phyloP scores from a whole-genome alignment of 768 basidiomycete genomes.

The Tylopilus felleus region DNA sequence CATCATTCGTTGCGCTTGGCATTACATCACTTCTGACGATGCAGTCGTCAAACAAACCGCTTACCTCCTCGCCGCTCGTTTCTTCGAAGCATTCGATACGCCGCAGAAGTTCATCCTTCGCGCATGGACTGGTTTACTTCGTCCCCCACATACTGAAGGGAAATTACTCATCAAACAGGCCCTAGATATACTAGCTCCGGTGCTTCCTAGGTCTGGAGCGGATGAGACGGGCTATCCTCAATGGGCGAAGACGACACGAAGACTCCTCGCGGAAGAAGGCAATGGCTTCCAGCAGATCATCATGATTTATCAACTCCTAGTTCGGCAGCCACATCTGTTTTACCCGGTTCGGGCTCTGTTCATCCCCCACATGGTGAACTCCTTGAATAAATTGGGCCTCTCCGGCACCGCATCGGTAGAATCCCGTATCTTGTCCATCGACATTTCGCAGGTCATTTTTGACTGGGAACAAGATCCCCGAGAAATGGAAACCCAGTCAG shows the following conservation, averaged over 20 bases:
- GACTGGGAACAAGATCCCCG: conserved; percentile 81
- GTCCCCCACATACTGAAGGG: conserved; percentile 74
- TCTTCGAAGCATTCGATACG: conserved; percentile 85
- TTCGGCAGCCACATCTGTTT: conserved; percentile 87
- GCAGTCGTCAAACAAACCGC: conserved; percentile 90
- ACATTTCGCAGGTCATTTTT: conserved; percentile 88
- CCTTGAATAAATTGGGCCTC: conserved; percentile 85
- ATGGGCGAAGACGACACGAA: conserved; percentile 87
- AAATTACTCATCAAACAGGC: conserved; percentile 79
- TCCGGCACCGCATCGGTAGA: conserved; percentile 67
- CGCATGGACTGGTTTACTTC: conserved; percentile 88
- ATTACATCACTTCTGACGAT: conserved; percentile 82
- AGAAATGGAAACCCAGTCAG: conserved; percentile 23
- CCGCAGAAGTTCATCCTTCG: conserved; percentile 88
- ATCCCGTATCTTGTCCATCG: conserved; percentile 82
- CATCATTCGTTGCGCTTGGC: conserved; percentile 92
- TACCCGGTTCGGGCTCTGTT: conserved; percentile 91
- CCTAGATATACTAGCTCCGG: conserved; percentile 80
- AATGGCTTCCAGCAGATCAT: conserved; percentile 64
- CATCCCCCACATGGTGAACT: conserved; percentile 90
- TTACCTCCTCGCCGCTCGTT: conserved; percentile 85
- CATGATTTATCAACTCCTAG: conserved; percentile 87
- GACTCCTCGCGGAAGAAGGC: conserved; percentile 86
- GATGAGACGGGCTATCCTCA: conserved; percentile 58
- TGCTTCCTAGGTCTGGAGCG: conserved; percentile 62